Base-by-base conservation (phyloP, 1,284 basidiomycete genomes). In the Lentinula novae-zelandiae region DNA sequence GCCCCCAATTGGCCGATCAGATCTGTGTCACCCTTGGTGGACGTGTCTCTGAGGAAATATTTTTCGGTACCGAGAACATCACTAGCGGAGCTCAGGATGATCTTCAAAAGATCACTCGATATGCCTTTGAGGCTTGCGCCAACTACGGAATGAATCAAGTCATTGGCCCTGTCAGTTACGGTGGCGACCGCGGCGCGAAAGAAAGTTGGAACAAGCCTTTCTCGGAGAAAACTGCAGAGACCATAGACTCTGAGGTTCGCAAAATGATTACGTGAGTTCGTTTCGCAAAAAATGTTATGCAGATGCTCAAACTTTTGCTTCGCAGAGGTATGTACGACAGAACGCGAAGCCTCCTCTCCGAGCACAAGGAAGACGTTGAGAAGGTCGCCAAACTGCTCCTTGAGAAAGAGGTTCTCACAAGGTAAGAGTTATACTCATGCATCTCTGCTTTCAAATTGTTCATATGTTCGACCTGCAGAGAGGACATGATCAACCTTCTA, bases 11-110 rank as follows among this genome's bases (percentile, higher is more conserved):
- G 80, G 73, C 86, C 38, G 96, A 99, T 74, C 86, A 95, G 61
- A 98, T 99, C 80, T 96, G 94, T 76, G 98, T 99, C 94, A 99
- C 96, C 0, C 84, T 99, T n/a, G 96, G 97, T 62, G 96, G 96
- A 2, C 93, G 97, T 63, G 96, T 98, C 2, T 92, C 95, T 0
- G 96, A 99, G 76, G 97, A 99, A 75, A 96, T 99, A 64, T 98
- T 99, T 81, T 99, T 99, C 71, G 94, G 93, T 39, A 68, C 75
- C n/a, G 89, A 87, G 69, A 91, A 93, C 68, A 96, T 99, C 75
- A 99, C 97, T 0, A 97, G 96, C 1, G 96, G 96, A 67, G 97
- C 97, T 2, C 95, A 98, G 75, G 96, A 98, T 70, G 96, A 98
- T 71, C 78, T 98, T 58, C 94, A 96, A 75, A 99, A 98, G 79